Conservation (phyloP, 139 green algal genomes). For the Monoraphidium neglectum region DNA sequence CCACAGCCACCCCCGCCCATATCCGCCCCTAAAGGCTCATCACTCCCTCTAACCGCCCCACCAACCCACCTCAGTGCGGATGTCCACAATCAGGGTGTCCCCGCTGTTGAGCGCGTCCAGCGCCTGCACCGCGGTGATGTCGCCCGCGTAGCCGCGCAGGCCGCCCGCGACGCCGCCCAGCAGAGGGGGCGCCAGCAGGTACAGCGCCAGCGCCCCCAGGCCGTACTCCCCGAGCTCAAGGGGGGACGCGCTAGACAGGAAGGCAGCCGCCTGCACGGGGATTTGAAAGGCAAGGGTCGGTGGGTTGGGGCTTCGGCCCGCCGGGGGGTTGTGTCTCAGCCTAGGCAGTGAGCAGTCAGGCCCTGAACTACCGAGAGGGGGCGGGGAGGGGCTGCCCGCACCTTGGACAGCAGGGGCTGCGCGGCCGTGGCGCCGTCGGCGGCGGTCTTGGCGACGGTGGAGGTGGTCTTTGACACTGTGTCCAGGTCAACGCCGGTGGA, state of each 20-base stretch:
- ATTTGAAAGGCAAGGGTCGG: no score
- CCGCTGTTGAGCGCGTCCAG: conserved; percentile 55
- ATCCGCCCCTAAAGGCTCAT: no score
- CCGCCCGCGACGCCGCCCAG: conserved; percentile 46
- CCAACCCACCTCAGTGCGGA: conserved; percentile 53
- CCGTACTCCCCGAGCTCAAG: conserved; percentile 35
- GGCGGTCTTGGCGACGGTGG: conserved; percentile 34
- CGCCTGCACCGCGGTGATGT: conserved; percentile 59
- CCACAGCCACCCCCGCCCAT: no score
- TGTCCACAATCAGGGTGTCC: conserved; percentile 76
- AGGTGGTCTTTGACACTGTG: conserved; percentile 33
- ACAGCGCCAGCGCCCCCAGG: conserved; percentile 37
- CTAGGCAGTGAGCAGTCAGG: no score
- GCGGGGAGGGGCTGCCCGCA: no score
- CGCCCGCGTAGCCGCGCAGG: conserved; percentile 57
- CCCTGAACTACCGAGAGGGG: no score
- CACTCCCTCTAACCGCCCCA: no score
- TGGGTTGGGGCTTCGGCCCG: no score
- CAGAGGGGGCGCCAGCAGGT: conserved; percentile 48
- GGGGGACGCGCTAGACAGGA: no score
- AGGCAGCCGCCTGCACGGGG: no score
- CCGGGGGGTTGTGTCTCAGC: no score
- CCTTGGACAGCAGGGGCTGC: conserved; percentile 50
- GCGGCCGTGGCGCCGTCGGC: conserved; percentile 47
- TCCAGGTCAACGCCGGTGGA: conserved; percentile 40